These are phyloP conservation scores for Aechmea fasciata DNA, from an alignment of 176 grass and related monocot genomes.

Conservation along the genomic window DNA sequence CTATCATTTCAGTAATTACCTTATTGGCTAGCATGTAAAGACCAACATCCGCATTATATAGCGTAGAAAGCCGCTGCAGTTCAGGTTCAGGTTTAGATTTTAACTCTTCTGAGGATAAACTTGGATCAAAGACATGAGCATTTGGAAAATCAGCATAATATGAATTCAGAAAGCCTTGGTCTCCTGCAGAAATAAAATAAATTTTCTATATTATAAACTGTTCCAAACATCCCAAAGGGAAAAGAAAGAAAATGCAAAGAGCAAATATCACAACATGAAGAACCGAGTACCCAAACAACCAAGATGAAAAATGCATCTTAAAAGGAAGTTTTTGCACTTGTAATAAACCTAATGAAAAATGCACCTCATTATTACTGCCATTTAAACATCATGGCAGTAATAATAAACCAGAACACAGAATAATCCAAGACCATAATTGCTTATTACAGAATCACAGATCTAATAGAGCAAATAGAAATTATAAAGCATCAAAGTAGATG, in stretches of 20 bases:
- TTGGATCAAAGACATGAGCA: conserved; percentile 77
- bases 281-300: neutral
- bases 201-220: neutral
- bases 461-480: too few species aligned
- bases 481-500: neutral
- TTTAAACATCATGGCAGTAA: too few species aligned
- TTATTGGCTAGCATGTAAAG: conserved; percentile 99
- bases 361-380: too few species aligned
- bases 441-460: too few species aligned
- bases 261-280: neutral
- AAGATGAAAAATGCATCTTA: neutral
- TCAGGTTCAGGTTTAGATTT: conserved; percentile 59
- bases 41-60: conserved; percentile 98
- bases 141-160: conserved; percentile 94
- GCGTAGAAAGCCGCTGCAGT: conserved; percentile 74
- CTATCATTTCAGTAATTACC: conserved; percentile 24
- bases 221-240: neutral
- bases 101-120: conserved; percentile 26
- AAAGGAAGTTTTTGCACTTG: neutral
- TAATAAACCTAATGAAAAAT: too few species aligned
- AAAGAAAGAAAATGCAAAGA: neutral
- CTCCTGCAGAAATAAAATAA: conserved; percentile 36
- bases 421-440: too few species aligned
- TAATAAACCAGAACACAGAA: too few species aligned
- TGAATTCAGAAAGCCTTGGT: conserved; percentile 68